These are phyloP conservation scores for Penicillium occitanis DNA, from an alignment of 2,329 filamentous ascomycete genomes.

Conservation along the genomic window DNA sequence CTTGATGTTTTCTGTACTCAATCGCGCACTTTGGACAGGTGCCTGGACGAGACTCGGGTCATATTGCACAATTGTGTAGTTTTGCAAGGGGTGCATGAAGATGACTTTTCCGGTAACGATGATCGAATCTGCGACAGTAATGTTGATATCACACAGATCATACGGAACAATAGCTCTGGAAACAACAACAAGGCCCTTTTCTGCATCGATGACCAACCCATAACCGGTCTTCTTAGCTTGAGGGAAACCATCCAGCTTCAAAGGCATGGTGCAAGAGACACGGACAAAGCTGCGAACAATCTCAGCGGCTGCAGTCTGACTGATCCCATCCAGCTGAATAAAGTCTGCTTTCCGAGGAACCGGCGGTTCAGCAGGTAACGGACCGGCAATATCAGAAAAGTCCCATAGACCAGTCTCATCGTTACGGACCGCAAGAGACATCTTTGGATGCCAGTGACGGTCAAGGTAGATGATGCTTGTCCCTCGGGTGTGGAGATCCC, in stretches of 20 bases:
- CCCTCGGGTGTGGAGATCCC: conserved; percentile 90
- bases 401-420: conserved; percentile 92
- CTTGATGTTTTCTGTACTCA: conserved; percentile 78
- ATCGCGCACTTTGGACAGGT: conserved; percentile 82
- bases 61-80: conserved; percentile 94
- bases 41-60: conserved; percentile 91
- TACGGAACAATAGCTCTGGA: conserved; percentile 94
- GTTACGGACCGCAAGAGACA: conserved; percentile 88
- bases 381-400: conserved; percentile 79
- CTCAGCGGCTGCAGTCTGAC: conserved; percentile 85
- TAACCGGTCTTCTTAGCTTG: conserved; percentile 93
- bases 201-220: conserved; percentile 94
- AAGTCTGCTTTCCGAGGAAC: conserved; percentile 80
- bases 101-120: conserved; percentile 91
- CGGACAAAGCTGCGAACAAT: conserved; percentile 94
- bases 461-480: conserved; percentile 91
- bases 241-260: conserved; percentile 97
- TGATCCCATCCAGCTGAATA: conserved; percentile 84
- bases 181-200: conserved; percentile 90
- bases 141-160: conserved; percentile 91
- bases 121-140: conserved; percentile 95
- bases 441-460: conserved; percentile 92
- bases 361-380: conserved; percentile 71
- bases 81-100: conserved; percentile 94
- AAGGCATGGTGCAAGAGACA: conserved; percentile 85